phyloP scores from a whole-genome alignment of 163 green algal species.

The Prototheca cutis region DNA sequence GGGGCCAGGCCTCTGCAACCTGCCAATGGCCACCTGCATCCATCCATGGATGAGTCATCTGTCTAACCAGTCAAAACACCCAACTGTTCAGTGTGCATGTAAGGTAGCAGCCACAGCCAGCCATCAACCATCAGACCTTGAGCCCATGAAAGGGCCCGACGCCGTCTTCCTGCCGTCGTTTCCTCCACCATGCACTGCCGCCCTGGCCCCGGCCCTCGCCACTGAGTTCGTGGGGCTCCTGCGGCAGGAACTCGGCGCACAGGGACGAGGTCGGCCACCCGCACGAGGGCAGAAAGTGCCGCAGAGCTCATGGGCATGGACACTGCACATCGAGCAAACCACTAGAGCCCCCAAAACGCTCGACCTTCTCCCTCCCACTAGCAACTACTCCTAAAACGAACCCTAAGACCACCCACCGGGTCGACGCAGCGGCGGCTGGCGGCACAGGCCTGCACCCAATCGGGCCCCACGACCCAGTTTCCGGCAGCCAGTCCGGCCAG shows the following conservation, averaged over 20 bases:
- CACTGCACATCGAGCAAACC: too few species aligned
- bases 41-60: too few species aligned
- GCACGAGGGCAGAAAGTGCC: too few species aligned
- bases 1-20: not conserved
- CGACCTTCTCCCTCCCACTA: too few species aligned
- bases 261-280: not conserved
- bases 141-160: not conserved
- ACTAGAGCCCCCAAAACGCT: not conserved
- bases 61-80: too few species aligned
- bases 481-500: constrained; percentile 34
- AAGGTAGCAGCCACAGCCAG: too few species aligned
- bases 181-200: not conserved
- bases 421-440: constrained; percentile 5
- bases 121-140: not conserved
- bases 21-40: not conserved
- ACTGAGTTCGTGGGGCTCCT: not conserved
- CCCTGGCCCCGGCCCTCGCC: not conserved
- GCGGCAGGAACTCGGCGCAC: not conserved
- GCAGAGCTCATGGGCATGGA: too few species aligned
- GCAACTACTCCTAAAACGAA: too few species aligned
- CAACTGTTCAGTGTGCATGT: too few species aligned
- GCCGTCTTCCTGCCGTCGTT: not conserved
- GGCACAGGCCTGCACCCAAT: constrained; percentile 11
- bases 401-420: not conserved
- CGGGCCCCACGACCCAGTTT: constrained; percentile 21